Conservation (phyloP, 805 yeast genomes). For the Tetrapisispora namnaoensis region DNA sequence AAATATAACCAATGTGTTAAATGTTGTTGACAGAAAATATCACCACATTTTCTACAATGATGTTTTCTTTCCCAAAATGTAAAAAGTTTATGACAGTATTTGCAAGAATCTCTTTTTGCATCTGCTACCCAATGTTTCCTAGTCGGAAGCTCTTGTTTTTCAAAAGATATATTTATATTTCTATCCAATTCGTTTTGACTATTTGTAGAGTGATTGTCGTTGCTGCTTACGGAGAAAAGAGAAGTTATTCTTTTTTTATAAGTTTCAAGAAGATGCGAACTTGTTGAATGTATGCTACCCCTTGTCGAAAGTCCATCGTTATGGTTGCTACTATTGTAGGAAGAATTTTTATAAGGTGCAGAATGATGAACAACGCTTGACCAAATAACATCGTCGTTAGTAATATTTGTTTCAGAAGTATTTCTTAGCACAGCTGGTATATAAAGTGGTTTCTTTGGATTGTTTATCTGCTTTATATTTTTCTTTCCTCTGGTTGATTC, state of each 20-base stretch:
- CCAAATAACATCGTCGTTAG: conserved; percentile 31
- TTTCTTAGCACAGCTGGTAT: conserved; percentile 79
- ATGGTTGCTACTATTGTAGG: background rate
- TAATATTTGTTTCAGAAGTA: conserved; percentile 34
- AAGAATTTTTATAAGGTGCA: background rate
- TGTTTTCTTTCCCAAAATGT: conserved; percentile 72
- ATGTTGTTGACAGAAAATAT: conserved; percentile 65
- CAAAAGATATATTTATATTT: background rate
- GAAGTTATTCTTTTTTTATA: conserved; percentile 10
- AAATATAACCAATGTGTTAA: conserved; percentile 46
- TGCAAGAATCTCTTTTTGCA: conserved; percentile 51
- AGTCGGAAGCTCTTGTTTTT: conserved; percentile 33
- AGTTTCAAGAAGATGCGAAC: conserved; percentile 12
- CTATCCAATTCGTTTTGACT: conserved; percentile 5
- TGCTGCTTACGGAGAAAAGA: conserved; percentile 6
- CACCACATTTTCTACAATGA: conserved; percentile 82
- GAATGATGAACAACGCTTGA: conserved; percentile 2
- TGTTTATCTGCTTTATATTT: conserved; percentile 55
- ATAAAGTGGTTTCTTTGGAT: conserved; percentile 78
- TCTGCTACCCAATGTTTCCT: conserved; percentile 71
- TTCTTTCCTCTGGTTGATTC: conserved; percentile 6
- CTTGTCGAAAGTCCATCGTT: conserved; percentile 8
- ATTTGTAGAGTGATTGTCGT: conserved; percentile 1
- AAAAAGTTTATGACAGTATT: conserved; percentile 57
- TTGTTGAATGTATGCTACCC: conserved; percentile 22